Evolutionary conservation across 805 yeast species (phyloP).

Genomic region (Hermanozyma aechmeae): DNA sequence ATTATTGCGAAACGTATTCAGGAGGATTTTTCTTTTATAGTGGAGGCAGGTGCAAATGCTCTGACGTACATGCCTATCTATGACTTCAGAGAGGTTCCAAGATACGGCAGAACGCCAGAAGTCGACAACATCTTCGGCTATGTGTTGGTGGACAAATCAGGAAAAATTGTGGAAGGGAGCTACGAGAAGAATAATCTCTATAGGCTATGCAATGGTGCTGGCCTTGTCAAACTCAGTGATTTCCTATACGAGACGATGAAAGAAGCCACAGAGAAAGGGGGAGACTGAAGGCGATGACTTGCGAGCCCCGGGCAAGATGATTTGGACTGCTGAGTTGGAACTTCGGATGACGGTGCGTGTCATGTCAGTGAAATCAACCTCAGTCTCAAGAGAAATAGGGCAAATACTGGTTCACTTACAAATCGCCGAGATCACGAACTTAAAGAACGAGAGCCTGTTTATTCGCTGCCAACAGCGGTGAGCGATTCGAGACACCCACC

Average conservation of each 20-base stretch:
- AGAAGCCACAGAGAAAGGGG: slow-evolving; percentile 18
- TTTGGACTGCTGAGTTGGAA: no score
- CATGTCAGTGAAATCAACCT: no score
- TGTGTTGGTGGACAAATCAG: slow-evolving; percentile 46
- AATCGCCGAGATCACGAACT: no score
- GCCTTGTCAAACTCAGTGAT: slow-evolving; percentile 11
- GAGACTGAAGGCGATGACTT: no score
- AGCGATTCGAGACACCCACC: no score
- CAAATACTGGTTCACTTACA: no score
- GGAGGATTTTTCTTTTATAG: slow-evolving; percentile 41
- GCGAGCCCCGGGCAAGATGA: no score
- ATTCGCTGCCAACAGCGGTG: no score
- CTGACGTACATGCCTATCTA: slow-evolving; percentile 57
- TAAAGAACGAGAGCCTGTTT: no score
- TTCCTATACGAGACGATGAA: slow-evolving; percentile 21
- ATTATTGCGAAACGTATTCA: slow-evolving; percentile 14
- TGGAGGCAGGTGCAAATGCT: slow-evolving; percentile 48
- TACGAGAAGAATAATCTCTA: slow-evolving; percentile 56
- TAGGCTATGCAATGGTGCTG: slow-evolving; percentile 31
- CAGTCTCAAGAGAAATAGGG: no score
- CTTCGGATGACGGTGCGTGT: no score
- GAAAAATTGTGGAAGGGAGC: slow-evolving; percentile 43
- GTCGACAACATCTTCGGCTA: slow-evolving; percentile 66
- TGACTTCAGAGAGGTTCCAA: slow-evolving; percentile 59
- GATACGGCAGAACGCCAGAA: slow-evolving; percentile 58